Conservation (phyloP, 331 rosid species). For the Rosa hybrid region DNA sequence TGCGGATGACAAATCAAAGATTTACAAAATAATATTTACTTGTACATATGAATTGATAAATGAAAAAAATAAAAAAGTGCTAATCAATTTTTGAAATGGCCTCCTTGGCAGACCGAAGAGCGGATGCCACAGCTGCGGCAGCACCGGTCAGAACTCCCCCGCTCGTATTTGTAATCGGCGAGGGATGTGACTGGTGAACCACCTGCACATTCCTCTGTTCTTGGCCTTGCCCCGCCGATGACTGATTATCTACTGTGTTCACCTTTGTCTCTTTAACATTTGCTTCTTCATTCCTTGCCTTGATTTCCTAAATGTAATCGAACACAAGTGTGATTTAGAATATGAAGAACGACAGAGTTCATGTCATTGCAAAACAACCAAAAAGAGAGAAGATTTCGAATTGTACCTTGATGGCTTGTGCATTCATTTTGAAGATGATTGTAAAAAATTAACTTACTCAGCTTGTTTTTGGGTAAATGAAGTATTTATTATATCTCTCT, state of each 20-base stretch:
- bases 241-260: slow-evolving; percentile 46
- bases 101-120: slow-evolving; percentile 64
- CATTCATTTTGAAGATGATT: slow-evolving; percentile 43
- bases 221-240: slow-evolving; percentile 51
- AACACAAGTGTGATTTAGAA: slow-evolving; percentile 8
- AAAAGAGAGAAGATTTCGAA: background rate
- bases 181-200: slow-evolving; percentile 44
- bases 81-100: slow-evolving; percentile 43
- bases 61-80: background rate
- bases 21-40: background rate
- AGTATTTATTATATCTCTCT: slow-evolving; percentile 12
- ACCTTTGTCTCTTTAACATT: slow-evolving; percentile 42
- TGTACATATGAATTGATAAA: background rate
- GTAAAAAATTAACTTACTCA: background rate
- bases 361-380: background rate
- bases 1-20: background rate
- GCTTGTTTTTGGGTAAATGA: background rate
- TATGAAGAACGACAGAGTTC: background rate
- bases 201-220: slow-evolving; percentile 53
- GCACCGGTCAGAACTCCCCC: slow-evolving; percentile 58
- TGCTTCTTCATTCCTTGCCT: slow-evolving; percentile 27
- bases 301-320: slow-evolving; percentile 27
- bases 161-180: slow-evolving; percentile 29
- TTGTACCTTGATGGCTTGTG: slow-evolving; percentile 40
- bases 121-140: slow-evolving; percentile 47